Evolutionary conservation across 176 grass and related monocot species (phyloP).

Genomic region (Eleusine coracana): DNA sequence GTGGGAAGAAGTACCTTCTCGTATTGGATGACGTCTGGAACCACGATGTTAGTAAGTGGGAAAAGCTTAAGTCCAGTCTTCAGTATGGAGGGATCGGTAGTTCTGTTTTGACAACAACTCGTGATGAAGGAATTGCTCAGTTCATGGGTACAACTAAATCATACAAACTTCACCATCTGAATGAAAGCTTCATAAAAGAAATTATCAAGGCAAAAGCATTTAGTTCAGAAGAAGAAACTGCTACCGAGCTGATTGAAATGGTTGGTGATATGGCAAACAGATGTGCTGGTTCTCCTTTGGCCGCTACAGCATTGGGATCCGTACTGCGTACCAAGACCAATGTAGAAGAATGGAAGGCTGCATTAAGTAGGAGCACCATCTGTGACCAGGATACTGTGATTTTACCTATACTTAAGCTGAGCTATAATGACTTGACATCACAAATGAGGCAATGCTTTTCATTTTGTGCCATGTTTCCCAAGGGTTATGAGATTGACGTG

Average conservation of each 20-base stretch:
- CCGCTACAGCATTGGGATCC: constrained; percentile 12
- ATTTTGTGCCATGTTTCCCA: constrained; percentile 28
- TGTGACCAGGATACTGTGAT: not conserved
- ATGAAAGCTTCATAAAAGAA: not conserved
- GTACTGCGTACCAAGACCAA: constrained; percentile 9
- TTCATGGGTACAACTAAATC: constrained; percentile 19
- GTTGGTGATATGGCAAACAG: constrained; percentile 1
- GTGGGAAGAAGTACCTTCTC: constrained; percentile 27
- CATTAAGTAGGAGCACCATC: not conserved
- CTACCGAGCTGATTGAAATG: not conserved
- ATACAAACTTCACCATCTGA: not conserved
- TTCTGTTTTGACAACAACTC: constrained; percentile 23
- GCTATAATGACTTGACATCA: constrained; percentile 16
- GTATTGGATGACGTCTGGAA: constrained; percentile 58
- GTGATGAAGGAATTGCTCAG: not conserved
- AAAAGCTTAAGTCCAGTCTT: constrained; percentile 15
- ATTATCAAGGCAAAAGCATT: constrained; percentile 34
- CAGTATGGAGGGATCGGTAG: constrained; percentile 7
- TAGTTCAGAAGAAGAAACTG: not conserved
- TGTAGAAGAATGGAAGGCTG: constrained; percentile 9
- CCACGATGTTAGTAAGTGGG: constrained; percentile 9
- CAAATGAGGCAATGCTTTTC: constrained; percentile 33
- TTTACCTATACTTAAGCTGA: constrained; percentile 18
- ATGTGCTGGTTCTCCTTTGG: constrained; percentile 35
- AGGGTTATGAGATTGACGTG: constrained; percentile 22